Evolutionary conservation across 2,329 filamentous ascomycete species (phyloP).

Genomic region (Phaeosphaeriaceae sp.): DNA sequence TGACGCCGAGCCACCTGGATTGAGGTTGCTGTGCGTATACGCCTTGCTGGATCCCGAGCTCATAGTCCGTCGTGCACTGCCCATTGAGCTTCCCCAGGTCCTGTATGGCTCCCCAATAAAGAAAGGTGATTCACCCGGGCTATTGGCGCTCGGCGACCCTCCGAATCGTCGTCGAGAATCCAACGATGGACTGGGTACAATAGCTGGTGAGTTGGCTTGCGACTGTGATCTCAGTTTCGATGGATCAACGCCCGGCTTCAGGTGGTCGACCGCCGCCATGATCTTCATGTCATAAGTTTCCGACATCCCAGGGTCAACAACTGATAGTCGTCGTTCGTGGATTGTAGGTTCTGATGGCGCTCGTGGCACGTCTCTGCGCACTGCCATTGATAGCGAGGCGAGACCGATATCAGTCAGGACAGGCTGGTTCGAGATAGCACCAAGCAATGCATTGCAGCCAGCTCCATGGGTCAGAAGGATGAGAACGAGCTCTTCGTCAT

Average conservation of each 20-base stretch:
- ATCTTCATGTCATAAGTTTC: slow-evolving; percentile 76
- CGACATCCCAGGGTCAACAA: slow-evolving; percentile 54
- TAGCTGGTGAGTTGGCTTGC: slow-evolving; percentile 40
- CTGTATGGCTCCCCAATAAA: slow-evolving; percentile 37
- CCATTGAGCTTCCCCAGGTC: slow-evolving; percentile 47
- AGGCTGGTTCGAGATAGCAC: slow-evolving; percentile 88
- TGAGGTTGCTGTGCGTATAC: slow-evolving; percentile 23
- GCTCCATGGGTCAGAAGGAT: slow-evolving; percentile 93
- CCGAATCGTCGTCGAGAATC: slow-evolving; percentile 29
- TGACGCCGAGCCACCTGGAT: slow-evolving; percentile 27
- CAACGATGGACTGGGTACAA: slow-evolving; percentile 35
- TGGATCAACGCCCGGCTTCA: slow-evolving; percentile 61
- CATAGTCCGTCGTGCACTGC: slow-evolving; percentile 50
- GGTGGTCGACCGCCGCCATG: slow-evolving; percentile 77
- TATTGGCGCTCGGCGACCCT: slow-evolving; percentile 27
- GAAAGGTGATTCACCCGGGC: slow-evolving; percentile 39
- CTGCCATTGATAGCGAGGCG: slow-evolving; percentile 88
- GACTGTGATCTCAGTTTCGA: slow-evolving; percentile 29
- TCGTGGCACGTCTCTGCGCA: slow-evolving; percentile 36
- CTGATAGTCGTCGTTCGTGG: slow-evolving; percentile 47
- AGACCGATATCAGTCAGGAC: slow-evolving; percentile 89
- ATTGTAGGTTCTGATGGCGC: slow-evolving; percentile 28
- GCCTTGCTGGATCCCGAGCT: slow-evolving; percentile 37
- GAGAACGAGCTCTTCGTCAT: slow-evolving; percentile 74
- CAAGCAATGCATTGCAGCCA: slow-evolving; percentile 93